Base-by-base conservation (phyloP, 441 rosid species). In the Populus trichocarpa region DNA sequence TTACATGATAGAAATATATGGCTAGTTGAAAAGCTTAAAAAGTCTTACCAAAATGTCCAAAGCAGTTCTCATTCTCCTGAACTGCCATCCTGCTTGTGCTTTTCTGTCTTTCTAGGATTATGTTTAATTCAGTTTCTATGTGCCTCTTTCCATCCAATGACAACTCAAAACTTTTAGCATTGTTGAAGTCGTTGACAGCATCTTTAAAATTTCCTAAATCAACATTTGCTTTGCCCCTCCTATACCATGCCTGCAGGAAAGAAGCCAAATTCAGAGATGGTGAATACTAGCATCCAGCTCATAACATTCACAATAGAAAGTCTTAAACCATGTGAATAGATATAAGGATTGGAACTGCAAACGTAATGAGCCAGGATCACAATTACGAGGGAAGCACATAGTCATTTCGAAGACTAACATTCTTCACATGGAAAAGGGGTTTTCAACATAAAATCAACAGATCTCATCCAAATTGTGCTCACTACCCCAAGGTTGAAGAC, bases 141-240 rank as follows among this genome's bases (percentile, higher is more conserved):
- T 95, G 97, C 77, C 86, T 92, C 89, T 85, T 93, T 80, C 98
- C 99, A 75, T 80, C 83, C 20, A 64, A 42, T 42, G 96, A 90
- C 36, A 85, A 80, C 86, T 91, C 97, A 78, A 85, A 65, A 53
- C 76, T 79, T 81, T 84, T 81, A 64, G 96, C 91, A 76, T 88
- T 81, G 32, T 83, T 83, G 42, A 92, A 87, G 80, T 95, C 96
- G 73, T n/a, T 79, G 71, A 83, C 30, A 28, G 95, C 92, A 85
- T 84, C 89, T 78, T 74, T 75, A 38, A 80, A 85, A 36, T 89
- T 85, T 75, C 87, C 91, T 77, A 90, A 80, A 80, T 88, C 76
- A 66, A 85, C 89, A 88, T 92, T 93, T 81, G 84, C 87, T 86
- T 95, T 93, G 30, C 92, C 97, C 83, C 97, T 89, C 89, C 97